These are phyloP conservation scores for Saitozyma sp. DNA, from an alignment of 768 basidiomycete genomes.

Conservation along the genomic window DNA sequence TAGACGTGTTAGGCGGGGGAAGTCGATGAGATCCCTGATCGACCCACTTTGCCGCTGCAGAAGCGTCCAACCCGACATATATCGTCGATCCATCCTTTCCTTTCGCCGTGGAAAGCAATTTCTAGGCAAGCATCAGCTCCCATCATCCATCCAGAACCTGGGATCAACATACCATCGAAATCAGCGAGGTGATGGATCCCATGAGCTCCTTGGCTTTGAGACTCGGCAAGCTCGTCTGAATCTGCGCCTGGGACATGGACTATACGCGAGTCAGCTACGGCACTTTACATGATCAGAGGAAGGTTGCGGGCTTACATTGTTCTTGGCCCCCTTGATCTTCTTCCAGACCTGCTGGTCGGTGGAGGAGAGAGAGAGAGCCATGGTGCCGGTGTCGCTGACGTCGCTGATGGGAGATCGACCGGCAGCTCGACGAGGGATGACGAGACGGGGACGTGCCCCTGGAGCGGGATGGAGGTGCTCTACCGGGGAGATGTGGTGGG, in stretches of 20 bases:
- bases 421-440: too few species aligned
- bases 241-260: slow-evolving; percentile 31
- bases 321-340: slow-evolving; percentile 37
- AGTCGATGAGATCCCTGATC: too few species aligned
- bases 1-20: too few species aligned
- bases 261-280: background rate
- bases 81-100: too few species aligned
- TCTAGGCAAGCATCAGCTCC: too few species aligned
- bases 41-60: too few species aligned
- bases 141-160: too few species aligned
- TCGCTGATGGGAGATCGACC: too few species aligned
- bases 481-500: background rate
- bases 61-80: too few species aligned
- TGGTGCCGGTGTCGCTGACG: slow-evolving; percentile 4
- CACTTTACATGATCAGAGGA: slow-evolving; percentile 1
- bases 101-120: too few species aligned
- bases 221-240: slow-evolving; percentile 30
- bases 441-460: too few species aligned
- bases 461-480: background rate
- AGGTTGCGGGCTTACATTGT: slow-evolving; percentile 22
- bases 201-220: slow-evolving; percentile 22
- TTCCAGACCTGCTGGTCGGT: slow-evolving; percentile 48
- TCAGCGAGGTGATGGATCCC: slow-evolving; percentile 10
- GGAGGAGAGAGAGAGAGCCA: slow-evolving; percentile 23
- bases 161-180: slow-evolving; percentile 20